Base-by-base conservation (phyloP, 129 eudicot genomes). In the Lonicera japonica region DNA sequence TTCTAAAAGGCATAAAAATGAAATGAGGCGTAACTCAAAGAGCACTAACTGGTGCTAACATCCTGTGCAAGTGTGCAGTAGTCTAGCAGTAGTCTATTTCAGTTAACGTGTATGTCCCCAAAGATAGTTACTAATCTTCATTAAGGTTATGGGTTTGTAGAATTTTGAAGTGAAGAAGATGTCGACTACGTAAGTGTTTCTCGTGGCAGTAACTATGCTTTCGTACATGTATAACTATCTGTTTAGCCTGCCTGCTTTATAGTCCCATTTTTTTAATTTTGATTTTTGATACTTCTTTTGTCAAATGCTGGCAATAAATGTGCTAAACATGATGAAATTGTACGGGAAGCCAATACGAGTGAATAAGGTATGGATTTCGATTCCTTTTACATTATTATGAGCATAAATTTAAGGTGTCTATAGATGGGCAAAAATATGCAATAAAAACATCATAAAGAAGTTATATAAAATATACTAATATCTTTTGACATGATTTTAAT, bases 121-220 rank as follows among this genome's bases (percentile, higher is more conserved):
- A 92, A 78, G 99, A 94, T 80, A 80, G 99, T 92, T 43, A 92
- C 98, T 48, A 85, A 85, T 74, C 95, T 91, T 55, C 99, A 94
- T 70, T 96, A 94, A 77, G 96, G 99, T 29, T 94, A 94, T 79
- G 99, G 96, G 19, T 94, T 94, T 83, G 99, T 94, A 24, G 99
- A 94, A 60, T 94, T 94, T 36, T 79, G 96, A 58, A 94, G 99
- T 64, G 99, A 94, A 79, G 99, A 94, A 79, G 99, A 94, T 79
- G 99, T 96, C 51, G 99, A 94, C 67, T 94, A 94, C 70, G 99
- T 92, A 83, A 70, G 85, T 65, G 46, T 45, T 66, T 12, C 36
- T 69, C 61, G 48, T 40, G 64, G 56, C 56, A 56, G 16, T 61
- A 4, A 16, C 62, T 23, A 19, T 64, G 25, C 41, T 34, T 21